phyloP scores from a whole-genome alignment of 768 basidiomycete species.

The Serpula lacrymans region DNA sequence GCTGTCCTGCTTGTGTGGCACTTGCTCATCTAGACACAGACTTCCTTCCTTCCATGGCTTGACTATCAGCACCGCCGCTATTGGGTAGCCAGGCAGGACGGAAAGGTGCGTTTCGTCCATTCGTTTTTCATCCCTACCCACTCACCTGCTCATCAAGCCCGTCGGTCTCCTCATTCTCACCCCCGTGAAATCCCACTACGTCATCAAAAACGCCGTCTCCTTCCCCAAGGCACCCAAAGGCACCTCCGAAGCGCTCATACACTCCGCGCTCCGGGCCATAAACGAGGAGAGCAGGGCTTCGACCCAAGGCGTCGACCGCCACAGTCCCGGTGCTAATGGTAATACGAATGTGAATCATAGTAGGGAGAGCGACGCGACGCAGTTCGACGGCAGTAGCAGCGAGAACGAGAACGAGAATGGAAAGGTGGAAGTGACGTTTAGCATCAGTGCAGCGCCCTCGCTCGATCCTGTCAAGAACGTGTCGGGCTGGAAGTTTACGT shows the following conservation, averaged over 20 bases:
- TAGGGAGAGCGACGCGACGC: background rate
- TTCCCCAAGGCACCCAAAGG: conserved; percentile 54
- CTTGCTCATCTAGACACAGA: conserved; percentile 20
- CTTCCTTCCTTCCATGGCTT: conserved; percentile 49
- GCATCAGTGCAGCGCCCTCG: conserved; percentile 42
- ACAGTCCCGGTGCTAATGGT: conserved; percentile 1
- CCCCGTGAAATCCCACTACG: conserved; percentile 43
- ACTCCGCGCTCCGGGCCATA: conserved; percentile 41
- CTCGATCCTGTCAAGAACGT: conserved; percentile 41
- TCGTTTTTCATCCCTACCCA: background rate
- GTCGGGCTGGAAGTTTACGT: conserved; percentile 44
- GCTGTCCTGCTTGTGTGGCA: background rate
- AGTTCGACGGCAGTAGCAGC: too few species aligned
- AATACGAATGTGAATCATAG: background rate
- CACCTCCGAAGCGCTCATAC: conserved; percentile 51
- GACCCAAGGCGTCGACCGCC: too few species aligned
- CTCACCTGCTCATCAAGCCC: conserved; percentile 21
- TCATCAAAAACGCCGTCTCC: conserved; percentile 54
- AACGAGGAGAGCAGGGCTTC: too few species aligned
- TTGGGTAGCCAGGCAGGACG: conserved; percentile 46
- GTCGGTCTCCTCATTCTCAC: conserved; percentile 52
- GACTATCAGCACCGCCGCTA: conserved; percentile 55
- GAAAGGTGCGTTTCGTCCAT: conserved; percentile 4
- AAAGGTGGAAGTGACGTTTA: conserved; percentile 41
- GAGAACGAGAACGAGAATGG: conserved; percentile 15